These are phyloP conservation scores for Ambispora gerdemannii DNA, from an alignment of 192 early-diverging fungal species.

Conservation along the genomic window DNA sequence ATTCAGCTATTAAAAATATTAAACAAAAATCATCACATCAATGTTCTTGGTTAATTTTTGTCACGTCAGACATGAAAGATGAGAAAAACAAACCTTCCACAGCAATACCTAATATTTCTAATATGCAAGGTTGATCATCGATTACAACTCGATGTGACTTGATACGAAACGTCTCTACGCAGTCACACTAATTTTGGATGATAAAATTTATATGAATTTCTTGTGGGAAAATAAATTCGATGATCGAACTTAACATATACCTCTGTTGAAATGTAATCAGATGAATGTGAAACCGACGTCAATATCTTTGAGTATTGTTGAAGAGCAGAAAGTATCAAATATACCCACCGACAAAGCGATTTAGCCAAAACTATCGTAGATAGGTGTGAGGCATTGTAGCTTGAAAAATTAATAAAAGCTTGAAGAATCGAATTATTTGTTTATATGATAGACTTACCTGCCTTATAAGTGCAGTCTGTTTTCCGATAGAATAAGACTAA, in stretches of 20 bases:
- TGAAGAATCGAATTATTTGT: neutral
- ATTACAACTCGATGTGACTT: conserved; percentile 97
- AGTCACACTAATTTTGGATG: no score
- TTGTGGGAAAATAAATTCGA: conserved; percentile 96
- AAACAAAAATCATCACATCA: neutral
- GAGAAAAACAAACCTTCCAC: conserved; percentile 56
- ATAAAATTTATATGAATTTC: no score
- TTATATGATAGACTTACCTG: conserved; percentile 33
- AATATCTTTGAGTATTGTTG: neutral
- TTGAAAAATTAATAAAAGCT: conserved; percentile 6
- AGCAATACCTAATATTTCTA: conserved; percentile 97
- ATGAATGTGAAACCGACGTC: neutral
- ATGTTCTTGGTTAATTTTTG: no score
- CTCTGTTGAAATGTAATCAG: neutral
- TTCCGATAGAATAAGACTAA: neutral
- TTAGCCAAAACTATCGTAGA: conserved; percentile 36
- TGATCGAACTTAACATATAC: conserved; percentile 42
- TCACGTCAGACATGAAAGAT: no score
- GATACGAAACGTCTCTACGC: conserved; percentile 98
- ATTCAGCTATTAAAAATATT: conserved; percentile 54
- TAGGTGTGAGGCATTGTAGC: neutral
- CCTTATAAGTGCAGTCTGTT: conserved; percentile 44
- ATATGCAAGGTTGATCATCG: conserved; percentile 93
- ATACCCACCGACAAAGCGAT: conserved; percentile 49
- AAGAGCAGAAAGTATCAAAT: neutral